Percentiles rank a stretch among this genome's conserved stretches.
Evolutionary conservation across 2,329 filamentous ascomycete genomes (phyloP).

Genomic region (Aspergillus neoniger): DNA sequence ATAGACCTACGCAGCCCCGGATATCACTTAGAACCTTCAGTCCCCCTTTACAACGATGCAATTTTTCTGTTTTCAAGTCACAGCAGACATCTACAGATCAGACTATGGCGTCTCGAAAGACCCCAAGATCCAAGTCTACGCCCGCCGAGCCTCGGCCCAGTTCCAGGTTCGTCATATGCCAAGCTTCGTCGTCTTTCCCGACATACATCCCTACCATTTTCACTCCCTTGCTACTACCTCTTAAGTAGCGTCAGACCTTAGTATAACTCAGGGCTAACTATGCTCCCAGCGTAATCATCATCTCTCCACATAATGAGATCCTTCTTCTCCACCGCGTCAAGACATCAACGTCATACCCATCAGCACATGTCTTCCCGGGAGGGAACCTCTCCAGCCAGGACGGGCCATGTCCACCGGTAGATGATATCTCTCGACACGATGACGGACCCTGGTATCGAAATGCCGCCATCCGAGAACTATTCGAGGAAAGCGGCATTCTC

Average conservation of each 20-base stretch:
- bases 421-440: slow-evolving; percentile 61
- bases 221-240: background rate
- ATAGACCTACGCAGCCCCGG: background rate
- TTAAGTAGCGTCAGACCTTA: background rate
- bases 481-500: slow-evolving; percentile 91
- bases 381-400: slow-evolving; percentile 79
- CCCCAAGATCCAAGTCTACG: slow-evolving; percentile 35
- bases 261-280: slow-evolving; percentile 12
- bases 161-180: slow-evolving; percentile 53
- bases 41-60: slow-evolving; percentile 12
- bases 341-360: slow-evolving; percentile 80
- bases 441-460: slow-evolving; percentile 76
- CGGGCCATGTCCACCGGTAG: slow-evolving; percentile 56
- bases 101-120: slow-evolving; percentile 27
- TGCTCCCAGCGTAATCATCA: slow-evolving; percentile 68
- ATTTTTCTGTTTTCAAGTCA: slow-evolving; percentile 15
- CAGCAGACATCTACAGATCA: slow-evolving; percentile 5
- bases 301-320: slow-evolving; percentile 85
- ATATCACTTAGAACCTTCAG: background rate
- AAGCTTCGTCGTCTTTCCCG: background rate
- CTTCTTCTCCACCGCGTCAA: slow-evolving; percentile 83
- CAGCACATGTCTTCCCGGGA: slow-evolving; percentile 93
- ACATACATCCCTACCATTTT: background rate
- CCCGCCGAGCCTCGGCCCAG: slow-evolving; percentile 61
- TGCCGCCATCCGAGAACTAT: slow-evolving; percentile 85